These are phyloP conservation scores for Trichophaea hybrida DNA, from an alignment of 2,329 filamentous ascomycete genomes.

Conservation along the genomic window DNA sequence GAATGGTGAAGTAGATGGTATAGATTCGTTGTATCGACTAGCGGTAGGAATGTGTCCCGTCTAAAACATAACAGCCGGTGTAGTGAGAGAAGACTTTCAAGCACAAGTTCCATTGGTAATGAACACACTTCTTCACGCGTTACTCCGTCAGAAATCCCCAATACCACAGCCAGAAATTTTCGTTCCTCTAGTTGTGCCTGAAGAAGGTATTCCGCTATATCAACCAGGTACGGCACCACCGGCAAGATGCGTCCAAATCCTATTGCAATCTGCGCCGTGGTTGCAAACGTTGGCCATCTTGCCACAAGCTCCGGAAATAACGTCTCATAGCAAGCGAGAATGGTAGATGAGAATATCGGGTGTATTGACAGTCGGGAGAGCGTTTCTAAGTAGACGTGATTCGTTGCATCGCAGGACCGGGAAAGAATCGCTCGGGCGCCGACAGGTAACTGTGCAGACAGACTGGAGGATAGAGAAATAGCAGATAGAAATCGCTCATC, in stretches of 20 bases:
- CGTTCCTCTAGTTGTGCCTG: conserved; percentile 28
- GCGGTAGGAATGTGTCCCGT: conserved; percentile 14
- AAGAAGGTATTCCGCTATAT: conserved; percentile 47
- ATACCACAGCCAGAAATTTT: conserved; percentile 23
- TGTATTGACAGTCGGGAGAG: conserved; percentile 25
- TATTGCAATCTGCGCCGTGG: conserved; percentile 40
- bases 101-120: not conserved
- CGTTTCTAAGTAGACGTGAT: conserved; percentile 25
- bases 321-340: conserved; percentile 23
- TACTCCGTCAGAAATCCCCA: not conserved
- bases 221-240: conserved; percentile 64
- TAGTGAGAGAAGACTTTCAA: conserved; percentile 15
- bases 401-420: not conserved
- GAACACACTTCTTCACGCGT: not conserved
- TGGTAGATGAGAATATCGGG: conserved; percentile 19
- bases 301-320: conserved; percentile 25
- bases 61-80: conserved; percentile 19
- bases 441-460: conserved; percentile 6
- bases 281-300: conserved; percentile 28
- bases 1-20: conserved; percentile 30
- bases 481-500: conserved; percentile 15
- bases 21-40: conserved; percentile 13
- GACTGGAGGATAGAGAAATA: conserved; percentile 5
- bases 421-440: conserved; percentile 11
- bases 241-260: conserved; percentile 69